Percentiles rank a stretch among this genome's conserved stretches.
Evolutionary conservation across 257 asterid genomes (phyloP).

Genomic region (Lithospermum erythrorhizon): DNA sequence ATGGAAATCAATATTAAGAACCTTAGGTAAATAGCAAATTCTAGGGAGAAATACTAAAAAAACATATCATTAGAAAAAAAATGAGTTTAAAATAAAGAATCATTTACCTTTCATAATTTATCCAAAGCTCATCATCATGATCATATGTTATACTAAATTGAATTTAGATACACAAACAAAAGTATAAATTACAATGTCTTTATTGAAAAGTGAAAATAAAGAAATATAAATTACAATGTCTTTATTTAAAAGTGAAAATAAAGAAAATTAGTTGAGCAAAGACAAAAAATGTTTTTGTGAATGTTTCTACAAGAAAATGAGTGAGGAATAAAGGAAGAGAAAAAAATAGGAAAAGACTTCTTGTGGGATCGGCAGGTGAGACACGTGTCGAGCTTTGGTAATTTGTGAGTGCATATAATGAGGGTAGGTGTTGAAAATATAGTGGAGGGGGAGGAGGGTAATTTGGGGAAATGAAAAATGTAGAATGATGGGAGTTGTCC

Average conservation of each 20-base stretch:
- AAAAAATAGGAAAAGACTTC: slow-evolving; percentile 6
- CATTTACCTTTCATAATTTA: too few relatives aligned
- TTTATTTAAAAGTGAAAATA: neutral
- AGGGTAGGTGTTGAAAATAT: neutral
- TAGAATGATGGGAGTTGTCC: neutral
- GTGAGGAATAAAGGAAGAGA: neutral
- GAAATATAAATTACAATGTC: too few relatives aligned
- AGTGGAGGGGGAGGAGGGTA: neutral
- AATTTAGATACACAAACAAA: neutral
- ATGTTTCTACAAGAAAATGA: slow-evolving; percentile 6
- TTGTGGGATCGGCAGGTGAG: slow-evolving; percentile 18
- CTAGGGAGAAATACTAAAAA: too few relatives aligned
- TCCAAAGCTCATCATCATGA: too few relatives aligned
- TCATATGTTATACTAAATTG: too few relatives aligned
- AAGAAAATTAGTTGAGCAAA: slow-evolving; percentile 1
- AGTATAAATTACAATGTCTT: neutral
- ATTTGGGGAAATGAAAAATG: neutral
- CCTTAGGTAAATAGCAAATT: too few relatives aligned
- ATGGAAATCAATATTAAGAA: too few relatives aligned
- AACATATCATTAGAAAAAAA: too few relatives aligned
- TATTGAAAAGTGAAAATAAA: neutral
- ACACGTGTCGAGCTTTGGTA: slow-evolving; percentile 17
- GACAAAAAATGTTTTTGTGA: neutral
- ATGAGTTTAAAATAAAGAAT: too few relatives aligned
- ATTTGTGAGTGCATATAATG: neutral